phyloP scores from a whole-genome alignment of 2,329 filamentous ascomycete genomes.

The Claviceps sp. region DNA sequence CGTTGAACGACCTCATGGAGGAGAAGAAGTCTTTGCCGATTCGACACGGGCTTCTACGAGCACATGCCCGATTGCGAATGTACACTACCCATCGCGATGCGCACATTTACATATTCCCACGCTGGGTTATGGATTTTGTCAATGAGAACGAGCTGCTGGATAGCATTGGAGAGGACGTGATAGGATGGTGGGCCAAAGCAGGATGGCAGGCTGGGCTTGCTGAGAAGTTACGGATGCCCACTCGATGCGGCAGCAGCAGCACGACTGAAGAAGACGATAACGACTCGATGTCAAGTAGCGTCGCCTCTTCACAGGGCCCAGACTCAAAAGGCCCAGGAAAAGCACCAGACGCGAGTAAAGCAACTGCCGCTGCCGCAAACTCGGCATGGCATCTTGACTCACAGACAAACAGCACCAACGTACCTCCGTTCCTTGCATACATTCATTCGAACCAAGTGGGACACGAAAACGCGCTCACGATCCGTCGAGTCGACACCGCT shows the following conservation, averaged over 20 bases:
- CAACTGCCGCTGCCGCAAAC: background rate
- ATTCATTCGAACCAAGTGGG: constrained; percentile 47
- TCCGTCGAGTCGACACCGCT: constrained; percentile 80
- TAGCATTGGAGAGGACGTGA: constrained; percentile 78
- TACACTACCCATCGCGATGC: constrained; percentile 77
- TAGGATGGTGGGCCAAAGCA: constrained; percentile 93
- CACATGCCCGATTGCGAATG: constrained; percentile 65
- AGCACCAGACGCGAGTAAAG: background rate
- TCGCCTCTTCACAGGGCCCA: constrained; percentile 14
- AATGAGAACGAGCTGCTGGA: constrained; percentile 69
- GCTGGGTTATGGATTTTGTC: constrained; percentile 80
- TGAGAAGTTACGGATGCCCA: constrained; percentile 60
- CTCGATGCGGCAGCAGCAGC: constrained; percentile 36
- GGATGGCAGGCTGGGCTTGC: constrained; percentile 75
- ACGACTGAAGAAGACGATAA: constrained; percentile 24
- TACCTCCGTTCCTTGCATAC: constrained; percentile 71
- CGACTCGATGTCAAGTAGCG: constrained; percentile 17
- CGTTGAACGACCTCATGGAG: constrained; percentile 70
- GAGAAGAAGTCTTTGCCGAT: constrained; percentile 60
- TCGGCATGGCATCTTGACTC: background rate
- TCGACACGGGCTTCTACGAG: constrained; percentile 61
- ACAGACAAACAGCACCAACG: constrained; percentile 12
- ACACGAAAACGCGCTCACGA: constrained; percentile 41
- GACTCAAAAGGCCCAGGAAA: constrained; percentile 9
- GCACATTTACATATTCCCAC: constrained; percentile 88